Evolutionary conservation across 495 filamentous ascomycete genomes (phyloP), one percentile per base, ranked within the genome.

Genomic region (Aspergillus heteromorphus): DNA sequence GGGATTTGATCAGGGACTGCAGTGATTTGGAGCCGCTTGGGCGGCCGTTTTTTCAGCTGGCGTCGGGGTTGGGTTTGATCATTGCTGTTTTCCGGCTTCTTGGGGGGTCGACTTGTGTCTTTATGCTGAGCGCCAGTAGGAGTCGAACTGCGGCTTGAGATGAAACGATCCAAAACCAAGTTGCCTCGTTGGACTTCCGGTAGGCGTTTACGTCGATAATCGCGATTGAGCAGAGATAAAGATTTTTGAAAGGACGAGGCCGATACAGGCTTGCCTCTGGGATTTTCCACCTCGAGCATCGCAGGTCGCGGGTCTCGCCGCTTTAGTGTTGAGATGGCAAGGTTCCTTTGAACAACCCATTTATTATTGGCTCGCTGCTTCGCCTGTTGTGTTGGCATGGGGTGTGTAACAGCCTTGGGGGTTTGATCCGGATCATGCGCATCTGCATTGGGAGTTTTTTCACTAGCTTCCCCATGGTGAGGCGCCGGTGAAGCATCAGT

Each of bases 1-100:
- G 52, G 34, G 7, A 55, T 13, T 48, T 64, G 55, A 27, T 62
- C 49, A 2, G 68, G 59, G 40, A 73, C 58, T 5, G 52, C 36
- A 17, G 58, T 58, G 0, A 73, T 53, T 53, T 87, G 76, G 16
- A 88, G 38, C 8, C 73, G 74, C n/a, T 60, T 74, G 21, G 86
- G 86, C 0, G 59, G 66, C 2, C 68, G 63, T 50, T 75, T 73
- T 54, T 82, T 87, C 42, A 75, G 66, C 4, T 63, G 61, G n/a
- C 61, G 60, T 42, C 38, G 34, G 30, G 47, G 21, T 17, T 40
- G 58, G 6, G 16, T 11, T 18, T 42, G 54, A 0, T 30, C n/a
- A 6, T 42, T 55, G 10, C 9, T 40, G 41, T 50, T 41, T 17
- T 57, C 31, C 14, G n/a, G 27, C 40, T 25, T 49, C 2, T 25